phyloP scores from a whole-genome alignment of 1,284 basidiomycete genomes.

The Fomes fomentarius region DNA sequence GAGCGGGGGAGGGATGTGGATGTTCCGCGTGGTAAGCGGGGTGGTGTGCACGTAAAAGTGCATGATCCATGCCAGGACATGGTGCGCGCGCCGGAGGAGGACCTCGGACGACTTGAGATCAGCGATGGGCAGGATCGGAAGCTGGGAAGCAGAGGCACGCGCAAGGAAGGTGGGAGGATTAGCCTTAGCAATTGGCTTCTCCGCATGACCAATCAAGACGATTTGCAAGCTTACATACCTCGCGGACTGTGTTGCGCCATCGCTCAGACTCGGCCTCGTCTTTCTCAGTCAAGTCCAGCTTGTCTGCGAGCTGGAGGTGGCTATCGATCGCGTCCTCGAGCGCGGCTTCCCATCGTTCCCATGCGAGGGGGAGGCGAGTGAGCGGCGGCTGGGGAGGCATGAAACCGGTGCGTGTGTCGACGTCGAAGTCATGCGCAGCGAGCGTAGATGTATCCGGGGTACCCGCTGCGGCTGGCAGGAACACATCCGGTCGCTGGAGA shows the following conservation, averaged over 20 bases:
- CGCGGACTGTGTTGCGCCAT: slow-evolving; percentile 68
- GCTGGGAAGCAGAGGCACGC: slow-evolving; percentile 36
- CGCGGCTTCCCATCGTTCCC: slow-evolving; percentile 73
- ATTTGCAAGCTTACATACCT: slow-evolving; percentile 49
- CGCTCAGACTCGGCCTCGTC: slow-evolving; percentile 49
- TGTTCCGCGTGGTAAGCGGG: slow-evolving; percentile 49
- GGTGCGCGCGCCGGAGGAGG: slow-evolving; percentile 80
- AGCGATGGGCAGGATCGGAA: slow-evolving; percentile 53
- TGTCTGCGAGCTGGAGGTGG: slow-evolving; percentile 61
- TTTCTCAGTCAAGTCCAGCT: slow-evolving; percentile 41
- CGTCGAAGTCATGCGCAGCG: slow-evolving; percentile 93
- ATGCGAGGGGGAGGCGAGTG: slow-evolving; percentile 58
- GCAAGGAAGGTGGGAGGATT: neutral
- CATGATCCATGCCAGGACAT: slow-evolving; percentile 83
- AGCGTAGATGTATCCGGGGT: slow-evolving; percentile 82
- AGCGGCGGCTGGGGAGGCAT: slow-evolving; percentile 85
- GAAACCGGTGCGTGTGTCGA: slow-evolving; percentile 91
- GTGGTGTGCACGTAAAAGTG: slow-evolving; percentile 90
- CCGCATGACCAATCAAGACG: neutral
- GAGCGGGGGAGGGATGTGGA: slow-evolving; percentile 73
- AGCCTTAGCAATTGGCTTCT: neutral
- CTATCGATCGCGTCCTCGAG: slow-evolving; percentile 55
- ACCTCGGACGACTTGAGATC: slow-evolving; percentile 62
- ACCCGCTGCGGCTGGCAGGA: slow-evolving; percentile 41
- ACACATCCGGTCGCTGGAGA: slow-evolving; percentile 58